A percentile compares a stretch with the other conserved stretches of the same genome.
Conservation (phyloP, 352 stramenopile genomes). For the Phytopythium litorale region DNA sequence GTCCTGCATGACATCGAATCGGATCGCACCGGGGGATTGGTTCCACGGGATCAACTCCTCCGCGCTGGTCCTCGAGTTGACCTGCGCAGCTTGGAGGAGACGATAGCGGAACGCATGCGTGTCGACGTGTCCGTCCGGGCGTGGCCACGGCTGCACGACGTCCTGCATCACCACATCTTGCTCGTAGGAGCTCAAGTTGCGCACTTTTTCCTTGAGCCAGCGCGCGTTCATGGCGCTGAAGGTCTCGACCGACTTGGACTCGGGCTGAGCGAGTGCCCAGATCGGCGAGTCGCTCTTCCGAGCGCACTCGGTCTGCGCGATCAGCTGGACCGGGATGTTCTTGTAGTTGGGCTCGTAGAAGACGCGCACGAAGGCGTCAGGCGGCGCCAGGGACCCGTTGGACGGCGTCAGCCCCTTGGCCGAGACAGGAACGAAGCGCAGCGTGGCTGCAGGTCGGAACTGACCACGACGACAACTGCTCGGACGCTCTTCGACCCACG, state of each 20-base stretch:
- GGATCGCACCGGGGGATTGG: constrained; percentile 18
- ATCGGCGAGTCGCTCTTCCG: constrained; percentile 12
- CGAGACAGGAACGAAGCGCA: constrained; percentile 26
- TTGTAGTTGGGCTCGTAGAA: constrained; percentile 41
- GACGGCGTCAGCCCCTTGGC: constrained; percentile 1
- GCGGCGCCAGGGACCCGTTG: background rate
- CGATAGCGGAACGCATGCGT: constrained; percentile 29
- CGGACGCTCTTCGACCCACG: constrained; percentile 21
- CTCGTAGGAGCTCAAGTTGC: constrained; percentile 16
- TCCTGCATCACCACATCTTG: constrained; percentile 25
- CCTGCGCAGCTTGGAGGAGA: constrained; percentile 22
- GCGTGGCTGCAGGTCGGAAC: constrained; percentile 27
- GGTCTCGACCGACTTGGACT: constrained; percentile 8
- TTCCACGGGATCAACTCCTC: constrained; percentile 21
- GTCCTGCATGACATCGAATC: constrained; percentile 34
- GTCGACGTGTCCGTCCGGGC: constrained; percentile 15
- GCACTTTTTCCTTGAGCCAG: constrained; percentile 15
- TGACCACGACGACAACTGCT: constrained; percentile 13
- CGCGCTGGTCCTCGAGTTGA: constrained; percentile 7
- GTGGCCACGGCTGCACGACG: constrained; percentile 25
- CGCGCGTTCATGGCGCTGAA: constrained; percentile 23
- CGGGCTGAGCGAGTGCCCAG: constrained; percentile 14
- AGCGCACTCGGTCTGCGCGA: constrained; percentile 27
- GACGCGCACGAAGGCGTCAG: constrained; percentile 25
- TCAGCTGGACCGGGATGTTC: constrained; percentile 23